Evolutionary conservation across 2,329 filamentous ascomycete species (phyloP), one percentile per base, ranked within the genome.

Genomic region (Zymoseptoria pseudotritici): DNA sequence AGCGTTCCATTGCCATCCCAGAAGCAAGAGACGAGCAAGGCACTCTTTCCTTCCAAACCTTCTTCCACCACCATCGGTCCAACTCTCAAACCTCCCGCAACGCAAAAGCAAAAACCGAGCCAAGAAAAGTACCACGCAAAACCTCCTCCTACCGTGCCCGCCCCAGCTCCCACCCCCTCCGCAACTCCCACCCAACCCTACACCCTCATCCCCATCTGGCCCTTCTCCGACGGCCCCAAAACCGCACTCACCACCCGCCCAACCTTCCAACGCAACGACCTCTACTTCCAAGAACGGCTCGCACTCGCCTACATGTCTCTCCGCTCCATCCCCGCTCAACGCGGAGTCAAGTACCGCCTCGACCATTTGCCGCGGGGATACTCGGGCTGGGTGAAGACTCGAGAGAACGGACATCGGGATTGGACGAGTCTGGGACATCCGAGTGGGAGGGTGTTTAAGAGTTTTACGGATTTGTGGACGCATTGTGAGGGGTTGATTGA

Each of bases 1-100:
- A 29, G 7, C 26, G 26, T 29, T 29, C 26, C 26, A 29, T 29
- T 2, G 9, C 8, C 8, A 2, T 2, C 26, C 6, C 26, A 9
- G 26, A 29, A 29, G 7, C 26, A 29, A 9, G 8, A 29, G 2
- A 5, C 6, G 26, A 29, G 26, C 26, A 29, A 29, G 26, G 26
- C 26, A 2, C 26, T 2, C 1, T 2, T 9, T 9, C 2, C 2
- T 2, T 29, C 8, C 1, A 9, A 29, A 9, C 2, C 8, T 9
- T 29, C 26, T 9, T 29, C 26, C 8, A 9, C 26, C 26, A 29
- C 2, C 26, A 2, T 9, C 26, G 7, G 26, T 9, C 26, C 26
- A 29, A 7, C 26, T 9, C 26, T 9, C 26, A 29, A 29, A 2
- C 26, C 26, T 29, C 2, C 26, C 1, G 26, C 26, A 9, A 9